Base-by-base conservation (phyloP, 2,329 filamentous ascomycete genomes). In the Nakataea oryzae region DNA sequence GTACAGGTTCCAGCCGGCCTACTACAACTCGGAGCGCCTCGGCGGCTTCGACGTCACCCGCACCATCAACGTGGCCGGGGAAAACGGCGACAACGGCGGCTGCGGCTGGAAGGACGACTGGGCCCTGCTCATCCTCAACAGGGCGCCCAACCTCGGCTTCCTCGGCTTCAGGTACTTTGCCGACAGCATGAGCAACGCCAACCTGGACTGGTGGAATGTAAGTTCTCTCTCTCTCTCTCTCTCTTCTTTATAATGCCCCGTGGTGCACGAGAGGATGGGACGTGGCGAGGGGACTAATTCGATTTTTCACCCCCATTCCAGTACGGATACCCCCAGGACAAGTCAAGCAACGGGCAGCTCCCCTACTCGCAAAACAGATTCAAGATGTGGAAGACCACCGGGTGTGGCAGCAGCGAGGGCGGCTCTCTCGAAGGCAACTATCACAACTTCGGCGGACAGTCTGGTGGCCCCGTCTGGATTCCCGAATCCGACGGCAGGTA, bases 121-220 rank as follows among this genome's bases (percentile, higher is more conserved):
- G 26, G 67, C 68, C 57, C 26, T 69, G 3, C 30, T 69, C 27
- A 63, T 69, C 21, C 61, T 65, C n/a, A 17, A 27, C 26, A 34
- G 41, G 47, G 32, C 32, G 47, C 27, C 21, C n/a, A 54, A 41
- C 34, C n/a, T 21, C 8, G 58, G 58, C 47, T 60, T 13, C 58
- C 47, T 60, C 3, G 58, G 58, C 27, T 56, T 56, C 54, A n/a
- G 54, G 8, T 28, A 28, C 54, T 8, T 56, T 13, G 27, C 54
- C 7, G 26, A 56, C 12, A 13, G n/a, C 24, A 56, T 56, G 57
- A 47, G 30, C 28, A 41, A 59, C n/a, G 30, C 57, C 12, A n/a
- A 21, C 6, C 17, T 58, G 9, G 11, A 30, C 29, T 58, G 24
- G 27, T 34, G 30, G 28, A 58, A 58, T 28, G 41, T 50, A 50